Base-by-base conservation (phyloP, 768 basidiomycete species). In the Termitomyces sp. region DNA sequence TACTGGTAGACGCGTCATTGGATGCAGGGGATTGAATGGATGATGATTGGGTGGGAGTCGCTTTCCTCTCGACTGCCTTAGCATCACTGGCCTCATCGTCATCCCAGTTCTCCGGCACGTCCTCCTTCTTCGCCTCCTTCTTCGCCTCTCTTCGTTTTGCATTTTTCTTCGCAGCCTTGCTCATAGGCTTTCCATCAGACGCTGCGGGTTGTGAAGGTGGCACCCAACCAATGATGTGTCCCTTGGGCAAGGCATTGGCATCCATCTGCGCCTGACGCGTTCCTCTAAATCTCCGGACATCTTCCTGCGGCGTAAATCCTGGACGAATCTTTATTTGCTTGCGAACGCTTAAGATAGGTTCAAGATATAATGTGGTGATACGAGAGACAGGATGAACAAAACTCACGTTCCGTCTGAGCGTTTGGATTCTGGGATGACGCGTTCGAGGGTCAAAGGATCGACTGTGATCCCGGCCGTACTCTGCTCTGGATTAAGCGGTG, bases 221-320 rank as follows among this genome's bases (percentile, higher is more conserved):
- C 13, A 80, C 75, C 91, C 91, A 92, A 47, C 94, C 89, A 57
- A 92, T 77, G 66, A 93, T 85, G 67, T 90, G 87, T n/a, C 89
- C 88, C 70, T 89, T 89, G 35, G 89, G 86, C 5, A 89, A 72
- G 3, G 80, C 63, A 63, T 73, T 80, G 28, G 80, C 71, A 59
- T 93, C 92, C 77, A 85, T 81, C 68, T 86, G 84, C 53, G 85
- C 79, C 70, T 93, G 91, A 55, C 86, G 84, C 48, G 85, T 82
- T 44, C 90, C 85, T 55, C 92, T 83, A 73, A 95, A 98, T 50
- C 87, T 85, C n/a, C 83, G 81, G 8, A 95, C 82, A 73, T 98
- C 95, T 72, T 98, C 95, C 73, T 95, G 93, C 0, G 95, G 95
- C 5, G 93, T 96, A 74, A 89, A 98, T 0, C 95, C 95, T 3